These are phyloP conservation scores for Thielaviopsis musarum DNA, from an alignment of 2,329 filamentous ascomycete genomes.

Conservation along the genomic window DNA sequence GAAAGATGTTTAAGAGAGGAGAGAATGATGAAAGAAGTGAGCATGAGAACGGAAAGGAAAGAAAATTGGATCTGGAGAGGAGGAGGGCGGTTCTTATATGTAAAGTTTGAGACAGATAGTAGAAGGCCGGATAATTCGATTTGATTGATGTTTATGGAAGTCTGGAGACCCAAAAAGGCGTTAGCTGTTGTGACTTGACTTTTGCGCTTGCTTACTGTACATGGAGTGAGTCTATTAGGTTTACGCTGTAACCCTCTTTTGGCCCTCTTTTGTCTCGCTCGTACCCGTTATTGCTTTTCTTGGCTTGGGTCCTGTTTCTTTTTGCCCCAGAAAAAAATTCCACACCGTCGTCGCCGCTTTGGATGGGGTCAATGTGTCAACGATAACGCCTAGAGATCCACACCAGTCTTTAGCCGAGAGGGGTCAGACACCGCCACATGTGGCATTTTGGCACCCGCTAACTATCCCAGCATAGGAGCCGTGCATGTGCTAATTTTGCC, in stretches of 20 bases:
- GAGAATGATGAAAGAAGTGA: background rate
- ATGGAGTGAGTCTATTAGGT: background rate
- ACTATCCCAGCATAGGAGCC: background rate
- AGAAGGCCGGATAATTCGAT: background rate
- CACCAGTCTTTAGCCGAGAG: background rate
- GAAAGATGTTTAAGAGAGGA: background rate
- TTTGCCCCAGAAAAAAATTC: conserved; percentile 10
- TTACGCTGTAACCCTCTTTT: background rate
- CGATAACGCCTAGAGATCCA: background rate
- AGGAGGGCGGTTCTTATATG: conserved; percentile 8
- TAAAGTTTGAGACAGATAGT: background rate
- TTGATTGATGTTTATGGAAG: conserved; percentile 1
- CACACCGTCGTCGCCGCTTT: background rate
- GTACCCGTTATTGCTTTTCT: background rate
- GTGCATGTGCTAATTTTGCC: conserved; percentile 5
- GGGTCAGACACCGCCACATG: conserved; percentile 5
- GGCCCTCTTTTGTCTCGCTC: background rate
- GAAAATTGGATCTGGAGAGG: background rate
- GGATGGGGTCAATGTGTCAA: conserved; percentile 8
- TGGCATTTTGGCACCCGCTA: conserved; percentile 6
- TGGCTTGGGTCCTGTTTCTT: background rate
- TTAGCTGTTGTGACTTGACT: background rate
- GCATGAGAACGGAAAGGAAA: background rate
- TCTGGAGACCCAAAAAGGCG: background rate
- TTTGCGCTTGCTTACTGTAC: background rate